Evolutionary conservation across 2,329 filamentous ascomycete species (phyloP).

Genomic region (Tothia fuscella): DNA sequence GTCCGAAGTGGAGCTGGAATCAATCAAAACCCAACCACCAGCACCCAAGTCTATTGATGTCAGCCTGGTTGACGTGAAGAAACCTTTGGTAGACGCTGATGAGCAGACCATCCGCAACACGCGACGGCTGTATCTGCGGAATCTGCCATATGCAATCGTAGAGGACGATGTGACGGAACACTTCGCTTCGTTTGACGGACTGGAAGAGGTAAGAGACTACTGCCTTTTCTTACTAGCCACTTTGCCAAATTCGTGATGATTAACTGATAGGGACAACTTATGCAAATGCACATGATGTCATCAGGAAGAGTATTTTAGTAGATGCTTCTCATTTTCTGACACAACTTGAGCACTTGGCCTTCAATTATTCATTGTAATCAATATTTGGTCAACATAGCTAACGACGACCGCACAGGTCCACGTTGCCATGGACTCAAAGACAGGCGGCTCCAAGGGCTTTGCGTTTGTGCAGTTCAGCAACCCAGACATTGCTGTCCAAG

Average conservation of each 20-base stretch:
- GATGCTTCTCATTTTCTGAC: constrained; percentile 72
- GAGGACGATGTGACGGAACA: constrained; percentile 63
- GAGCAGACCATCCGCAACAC: constrained; percentile 48
- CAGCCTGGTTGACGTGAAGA: neutral
- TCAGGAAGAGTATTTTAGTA: constrained; percentile 99
- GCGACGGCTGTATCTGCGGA: constrained; percentile 75
- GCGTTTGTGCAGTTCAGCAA: constrained; percentile 73
- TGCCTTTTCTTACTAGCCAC: constrained; percentile 15
- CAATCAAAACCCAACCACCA: no score
- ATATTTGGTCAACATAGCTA: constrained; percentile 27
- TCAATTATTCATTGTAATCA: constrained; percentile 18
- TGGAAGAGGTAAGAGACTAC: constrained; percentile 69
- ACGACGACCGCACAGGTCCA: constrained; percentile 56
- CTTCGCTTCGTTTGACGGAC: constrained; percentile 60
- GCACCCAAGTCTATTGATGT: no score
- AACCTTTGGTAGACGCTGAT: constrained; percentile 8
- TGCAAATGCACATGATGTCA: constrained; percentile 84
- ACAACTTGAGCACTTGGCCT: constrained; percentile 21
- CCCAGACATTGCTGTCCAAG: constrained; percentile 60
- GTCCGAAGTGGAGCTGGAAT: neutral
- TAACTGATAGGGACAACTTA: constrained; percentile 99
- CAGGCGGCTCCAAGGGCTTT: constrained; percentile 74
- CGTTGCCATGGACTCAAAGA: constrained; percentile 58
- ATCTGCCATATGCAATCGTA: constrained; percentile 68
- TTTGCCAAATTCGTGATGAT: constrained; percentile 59